Evolutionary conservation across 1,284 basidiomycete species (phyloP).

Genomic region (Cryptococcus sp.): DNA sequence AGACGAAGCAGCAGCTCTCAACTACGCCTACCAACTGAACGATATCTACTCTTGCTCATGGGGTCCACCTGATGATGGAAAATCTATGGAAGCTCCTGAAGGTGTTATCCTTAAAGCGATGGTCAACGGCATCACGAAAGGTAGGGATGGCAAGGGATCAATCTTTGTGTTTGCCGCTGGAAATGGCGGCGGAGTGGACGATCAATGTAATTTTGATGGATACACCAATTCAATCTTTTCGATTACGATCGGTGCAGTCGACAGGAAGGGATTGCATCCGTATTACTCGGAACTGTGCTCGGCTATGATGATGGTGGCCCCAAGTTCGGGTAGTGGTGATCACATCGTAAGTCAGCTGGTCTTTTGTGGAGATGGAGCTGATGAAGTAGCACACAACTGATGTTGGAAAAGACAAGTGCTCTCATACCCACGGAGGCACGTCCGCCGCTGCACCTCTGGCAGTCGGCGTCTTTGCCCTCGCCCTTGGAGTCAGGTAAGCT

Average conservation of each 20-base stretch:
- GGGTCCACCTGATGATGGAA: slow-evolving; percentile 96
- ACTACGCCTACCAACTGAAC: slow-evolving; percentile 87
- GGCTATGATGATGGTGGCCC: slow-evolving; percentile 93
- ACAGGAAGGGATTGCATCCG: slow-evolving; percentile 87
- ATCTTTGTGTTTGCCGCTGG: slow-evolving; percentile 98
- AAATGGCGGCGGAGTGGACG: slow-evolving; percentile 84
- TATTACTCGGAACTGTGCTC: slow-evolving; percentile 97
- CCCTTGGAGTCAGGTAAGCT: slow-evolving; percentile 71
- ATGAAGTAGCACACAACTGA: slow-evolving; percentile 82
- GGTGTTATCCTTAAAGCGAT: slow-evolving; percentile 92
- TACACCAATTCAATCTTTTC: slow-evolving; percentile 98
- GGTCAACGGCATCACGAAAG: slow-evolving; percentile 89
- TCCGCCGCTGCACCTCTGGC: slow-evolving; percentile 97
- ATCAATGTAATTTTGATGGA: slow-evolving; percentile 99
- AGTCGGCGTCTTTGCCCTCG: slow-evolving; percentile 83
- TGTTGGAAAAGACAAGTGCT: slow-evolving; percentile 77
- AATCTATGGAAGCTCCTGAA: slow-evolving; percentile 90
- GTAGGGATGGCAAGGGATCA: slow-evolving; percentile 83
- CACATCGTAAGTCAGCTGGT: slow-evolving; percentile 64
- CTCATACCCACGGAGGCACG: slow-evolving; percentile 85
- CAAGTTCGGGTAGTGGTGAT: slow-evolving; percentile 91
- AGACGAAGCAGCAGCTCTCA: slow-evolving; percentile 95
- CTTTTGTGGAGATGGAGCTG: background rate
- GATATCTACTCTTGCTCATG: slow-evolving; percentile 95
- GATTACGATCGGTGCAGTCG: slow-evolving; percentile 90